Conservation (phyloP, 2,329 filamentous ascomycete species). For the Hymenoscyphus linearis region DNA sequence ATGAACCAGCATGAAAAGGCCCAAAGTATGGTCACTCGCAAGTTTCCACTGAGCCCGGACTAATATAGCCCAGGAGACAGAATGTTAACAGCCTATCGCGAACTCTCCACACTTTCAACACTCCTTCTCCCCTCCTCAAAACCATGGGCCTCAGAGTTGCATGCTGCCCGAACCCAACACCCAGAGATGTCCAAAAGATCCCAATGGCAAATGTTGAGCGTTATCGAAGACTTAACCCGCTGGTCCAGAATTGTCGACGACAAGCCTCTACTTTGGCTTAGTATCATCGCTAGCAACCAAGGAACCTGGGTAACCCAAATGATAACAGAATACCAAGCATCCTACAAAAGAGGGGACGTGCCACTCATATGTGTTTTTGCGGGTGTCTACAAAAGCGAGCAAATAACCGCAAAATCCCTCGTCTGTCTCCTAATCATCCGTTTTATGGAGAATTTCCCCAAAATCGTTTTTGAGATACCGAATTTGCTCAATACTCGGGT, state of each 20-base stretch:
- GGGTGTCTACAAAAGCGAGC: no score
- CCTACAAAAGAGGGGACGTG: no score
- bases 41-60: not conserved
- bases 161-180: not conserved
- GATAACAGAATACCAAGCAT: not conserved
- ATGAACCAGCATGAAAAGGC: not conserved
- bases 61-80: not conserved
- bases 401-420: no score
- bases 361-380: conserved; percentile 18
- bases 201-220: not conserved
- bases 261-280: not conserved
- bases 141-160: not conserved
- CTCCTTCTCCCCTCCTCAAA: not conserved
- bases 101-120: not conserved
- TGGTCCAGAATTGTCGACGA: not conserved
- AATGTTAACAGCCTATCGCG: not conserved
- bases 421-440: no score
- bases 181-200: not conserved
- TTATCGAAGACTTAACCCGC: not conserved
- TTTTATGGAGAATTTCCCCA: no score
- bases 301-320: not conserved
- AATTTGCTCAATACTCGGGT: no score
- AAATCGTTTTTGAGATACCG: no score
- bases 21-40: not conserved
- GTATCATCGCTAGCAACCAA: not conserved